Evolutionary conservation across 1,139 yeast genomes (phyloP).

Genomic region (Entelexis sorbosivorans): DNA sequence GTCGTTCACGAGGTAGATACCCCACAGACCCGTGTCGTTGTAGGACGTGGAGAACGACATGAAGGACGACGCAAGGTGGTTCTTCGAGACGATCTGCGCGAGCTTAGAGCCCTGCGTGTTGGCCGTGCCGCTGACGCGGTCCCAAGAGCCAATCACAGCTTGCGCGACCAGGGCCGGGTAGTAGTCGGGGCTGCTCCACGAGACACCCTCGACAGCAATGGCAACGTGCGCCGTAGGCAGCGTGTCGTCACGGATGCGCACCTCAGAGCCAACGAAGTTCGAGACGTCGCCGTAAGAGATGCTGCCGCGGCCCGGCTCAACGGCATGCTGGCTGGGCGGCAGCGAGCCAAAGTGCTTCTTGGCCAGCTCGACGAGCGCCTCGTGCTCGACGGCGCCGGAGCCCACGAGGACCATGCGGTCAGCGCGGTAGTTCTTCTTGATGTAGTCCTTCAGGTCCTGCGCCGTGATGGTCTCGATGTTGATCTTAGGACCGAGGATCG

Average conservation of each 20-base stretch:
- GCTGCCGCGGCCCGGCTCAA: conserved; percentile 60
- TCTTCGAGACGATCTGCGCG: conserved; percentile 62
- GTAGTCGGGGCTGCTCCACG: conserved; percentile 94
- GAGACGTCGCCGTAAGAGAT: conserved; percentile 57
- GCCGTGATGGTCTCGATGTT: conserved; percentile 72
- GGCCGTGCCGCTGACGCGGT: conserved; percentile 79
- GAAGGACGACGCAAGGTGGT: conserved; percentile 78
- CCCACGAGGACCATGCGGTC: conserved; percentile 97
- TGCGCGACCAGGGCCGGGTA: conserved; percentile 93
- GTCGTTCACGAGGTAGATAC: conserved; percentile 83
- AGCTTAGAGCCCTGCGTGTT: conserved; percentile 83
- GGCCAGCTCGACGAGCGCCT: conserved; percentile 66
- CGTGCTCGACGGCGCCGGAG: conserved; percentile 87
- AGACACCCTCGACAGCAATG: conserved; percentile 92
- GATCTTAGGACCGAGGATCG: conserved; percentile 91
- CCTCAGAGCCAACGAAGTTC: conserved; percentile 73
- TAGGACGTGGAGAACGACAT: conserved; percentile 95
- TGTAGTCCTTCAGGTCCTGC: conserved; percentile 66
- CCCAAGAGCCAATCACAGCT: conserved; percentile 97
- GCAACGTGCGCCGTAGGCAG: conserved; percentile 89
- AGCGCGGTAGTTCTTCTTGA: conserved; percentile 78
- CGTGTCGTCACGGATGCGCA: conserved; percentile 68
- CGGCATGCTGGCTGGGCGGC: conserved; percentile 46
- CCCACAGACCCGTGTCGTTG: conserved; percentile 97
- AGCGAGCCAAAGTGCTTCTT: conserved; percentile 66